Base-by-base conservation (phyloP, 2,329 filamentous ascomycete genomes). In the Penicillium aurantiogriseum region DNA sequence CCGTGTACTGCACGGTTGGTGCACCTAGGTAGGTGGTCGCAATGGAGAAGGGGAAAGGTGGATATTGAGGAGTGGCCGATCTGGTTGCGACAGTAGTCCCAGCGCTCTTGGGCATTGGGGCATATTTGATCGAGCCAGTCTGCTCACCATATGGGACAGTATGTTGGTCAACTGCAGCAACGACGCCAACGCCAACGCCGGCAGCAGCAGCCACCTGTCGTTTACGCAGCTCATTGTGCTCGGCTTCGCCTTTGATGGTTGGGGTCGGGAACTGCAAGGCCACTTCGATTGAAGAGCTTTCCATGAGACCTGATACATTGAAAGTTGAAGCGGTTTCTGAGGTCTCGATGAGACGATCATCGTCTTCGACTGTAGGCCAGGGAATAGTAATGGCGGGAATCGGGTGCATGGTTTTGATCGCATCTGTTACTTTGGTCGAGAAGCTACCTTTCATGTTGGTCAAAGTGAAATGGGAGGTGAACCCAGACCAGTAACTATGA, bases 401-500 rank as follows among this genome's bases (percentile, higher is more conserved):
- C 10, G 42, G 51, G 23, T 63, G 42, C 64, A 67, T 66, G 13
- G 57, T 52, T 15, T 60, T 60, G 46, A 66, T 36, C 5, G 65
- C 63, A 8, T 58, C 25, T 40, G 46, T 83, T 72, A 38, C 54
- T 33, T 66, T 67, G 1, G 77, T 58, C 1, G 80, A 74, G 65
- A 87, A 87, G 5, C 74, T 74, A 38, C 86, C 86, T 2, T 81
- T 86, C 86, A 89, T 88, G 63, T 80, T 81, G 11, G 77, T 78
- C 51, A 89, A 75, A n/a, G 83, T 81, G 73, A 90, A 90, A 60
- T 86, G 85, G 69, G 81, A 88, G 66, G 83, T 85, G 55, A 80
- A 82, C 21, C 85, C 76, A 4, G 79, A 81, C 54, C 60, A 57
- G 6, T 56, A 19, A 33, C 81, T 81, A n/a, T 79, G 78, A 19